These are phyloP conservation scores for Aspergillus viridinutans DNA, from an alignment of 2,329 filamentous ascomycete species.

Conservation along the genomic window DNA sequence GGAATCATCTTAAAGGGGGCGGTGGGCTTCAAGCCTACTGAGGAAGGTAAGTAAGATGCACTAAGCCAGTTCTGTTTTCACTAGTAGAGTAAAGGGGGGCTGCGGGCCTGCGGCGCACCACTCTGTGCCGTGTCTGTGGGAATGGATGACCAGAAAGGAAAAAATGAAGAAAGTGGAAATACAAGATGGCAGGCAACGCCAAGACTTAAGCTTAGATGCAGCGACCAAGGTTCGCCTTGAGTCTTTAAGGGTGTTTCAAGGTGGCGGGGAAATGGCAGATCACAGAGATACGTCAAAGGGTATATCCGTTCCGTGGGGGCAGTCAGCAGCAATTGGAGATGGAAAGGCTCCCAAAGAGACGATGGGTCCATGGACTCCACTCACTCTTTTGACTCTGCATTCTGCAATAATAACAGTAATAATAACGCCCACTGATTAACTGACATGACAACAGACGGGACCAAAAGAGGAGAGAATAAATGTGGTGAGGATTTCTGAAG, in stretches of 20 bases:
- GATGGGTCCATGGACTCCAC: conserved; percentile 12
- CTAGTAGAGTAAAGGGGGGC: neutral
- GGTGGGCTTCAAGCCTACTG: neutral
- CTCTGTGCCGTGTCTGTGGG: neutral
- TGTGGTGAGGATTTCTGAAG: neutral
- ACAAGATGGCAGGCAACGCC: neutral
- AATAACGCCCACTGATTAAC: neutral
- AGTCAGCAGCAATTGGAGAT: conserved; percentile 8
- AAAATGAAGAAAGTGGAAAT: conserved; percentile 3
- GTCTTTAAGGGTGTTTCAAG: conserved; percentile 26
- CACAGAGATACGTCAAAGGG: conserved; percentile 31
- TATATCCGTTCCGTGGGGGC: conserved; percentile 28
- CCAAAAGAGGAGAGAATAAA: neutral
- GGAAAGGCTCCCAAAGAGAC: conserved; percentile 9
- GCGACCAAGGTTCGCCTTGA: conserved; percentile 28
- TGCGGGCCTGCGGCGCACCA: neutral
- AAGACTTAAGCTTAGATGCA: conserved; percentile 3
- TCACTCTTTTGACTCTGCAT: neutral
- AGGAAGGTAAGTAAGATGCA: neutral
- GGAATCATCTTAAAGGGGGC: neutral
- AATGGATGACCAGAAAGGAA: conserved; percentile 1
- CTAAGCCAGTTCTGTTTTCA: neutral
- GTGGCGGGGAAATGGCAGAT: conserved; percentile 30
- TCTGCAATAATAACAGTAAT: conserved; percentile 6
- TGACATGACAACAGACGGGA: neutral